Evolutionary conservation across 2,329 filamentous ascomycete genomes (phyloP), one percentile per base, ranked within the genome.

Genomic region (Scedosporium aurantiacum): DNA sequence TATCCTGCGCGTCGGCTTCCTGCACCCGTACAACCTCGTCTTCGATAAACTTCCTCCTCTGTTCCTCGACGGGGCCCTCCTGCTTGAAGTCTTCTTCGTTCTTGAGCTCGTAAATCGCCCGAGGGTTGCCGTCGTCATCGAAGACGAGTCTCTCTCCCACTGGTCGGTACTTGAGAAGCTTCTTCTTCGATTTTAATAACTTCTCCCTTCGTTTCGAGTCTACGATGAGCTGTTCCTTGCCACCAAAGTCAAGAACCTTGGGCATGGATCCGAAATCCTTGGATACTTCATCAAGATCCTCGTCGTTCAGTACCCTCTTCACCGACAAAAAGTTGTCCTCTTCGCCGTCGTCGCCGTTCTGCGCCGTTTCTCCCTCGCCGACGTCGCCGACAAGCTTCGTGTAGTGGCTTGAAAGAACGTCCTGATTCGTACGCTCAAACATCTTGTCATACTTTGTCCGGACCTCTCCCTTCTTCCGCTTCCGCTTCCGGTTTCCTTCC

Each of bases 201-300:
- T 97, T 97, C 75, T 96, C 93, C 66, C 91, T 87, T 25, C 94
- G 90, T 73, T 97, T 95, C 12, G 91, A 96, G 76, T 99, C 94
- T 64, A 99, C 85, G 21, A 96, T 77, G 54, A 96, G 80, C 1
- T 90, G 84, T 28, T 89, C 84, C 57, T 88, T 84, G 64, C 87
- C 86, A 52, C 87, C 86, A 12, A 88, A 79, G 45, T 82, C 75
- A 57, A 97, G 80, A 2, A 86, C 79, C 73, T 86, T 88, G 58
- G 76, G 75, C 55, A 72, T 70, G 25, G 75, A 73, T 3, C 73
- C 75, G 43, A 71, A 67, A n/a, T 73, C 73, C 3, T 72, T 75
- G 8, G 78, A 74, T 2, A 78, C 79, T 1, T 78, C 78, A 37
- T 82, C 79, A 32, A 85, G 76, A 27, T 88, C 86, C 23, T 87